phyloP scores from a whole-genome alignment of 495 filamentous ascomycete species.

The Penicillium bovifimosum region DNA sequence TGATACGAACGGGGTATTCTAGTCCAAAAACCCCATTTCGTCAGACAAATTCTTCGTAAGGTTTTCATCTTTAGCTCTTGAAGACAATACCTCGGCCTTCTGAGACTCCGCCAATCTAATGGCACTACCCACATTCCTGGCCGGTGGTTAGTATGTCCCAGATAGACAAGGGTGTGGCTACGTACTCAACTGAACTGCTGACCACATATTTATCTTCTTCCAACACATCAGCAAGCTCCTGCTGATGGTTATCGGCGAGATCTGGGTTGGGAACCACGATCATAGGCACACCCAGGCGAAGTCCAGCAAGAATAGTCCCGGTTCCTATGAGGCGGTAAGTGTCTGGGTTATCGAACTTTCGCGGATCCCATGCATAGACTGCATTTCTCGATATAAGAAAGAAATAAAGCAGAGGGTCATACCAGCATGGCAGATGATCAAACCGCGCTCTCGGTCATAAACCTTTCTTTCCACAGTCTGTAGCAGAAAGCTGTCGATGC shows the following conservation, averaged over 20 bases:
- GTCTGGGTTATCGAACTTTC: background rate
- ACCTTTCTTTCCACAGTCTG: constrained; percentile 34
- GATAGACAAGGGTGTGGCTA: background rate
- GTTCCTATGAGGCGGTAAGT: constrained; percentile 52
- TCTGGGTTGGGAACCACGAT: constrained; percentile 81
- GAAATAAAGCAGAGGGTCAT: constrained; percentile 11
- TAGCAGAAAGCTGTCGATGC: constrained; percentile 53
- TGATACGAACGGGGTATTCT: background rate
- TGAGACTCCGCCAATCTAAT: constrained; percentile 22
- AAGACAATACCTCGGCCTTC: background rate
- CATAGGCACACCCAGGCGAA: constrained; percentile 60
- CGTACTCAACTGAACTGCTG: constrained; percentile 60
- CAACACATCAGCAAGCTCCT: constrained; percentile 73
- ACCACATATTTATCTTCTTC: constrained; percentile 63
- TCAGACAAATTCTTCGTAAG: background rate
- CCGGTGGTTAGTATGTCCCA: constrained; percentile 2
- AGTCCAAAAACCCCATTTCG: constrained; percentile 42
- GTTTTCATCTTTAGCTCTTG: background rate
- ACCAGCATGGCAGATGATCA: constrained; percentile 92
- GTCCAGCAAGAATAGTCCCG: constrained; percentile 79
- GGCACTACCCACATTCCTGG: constrained; percentile 41
- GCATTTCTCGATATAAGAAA: background rate
- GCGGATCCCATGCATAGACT: too few species aligned
- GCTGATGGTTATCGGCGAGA: constrained; percentile 88
- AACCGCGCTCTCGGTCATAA: constrained; percentile 42